Conservation (phyloP, 1,284 basidiomycete species). For the Cutaneotrichosporon sp. region DNA sequence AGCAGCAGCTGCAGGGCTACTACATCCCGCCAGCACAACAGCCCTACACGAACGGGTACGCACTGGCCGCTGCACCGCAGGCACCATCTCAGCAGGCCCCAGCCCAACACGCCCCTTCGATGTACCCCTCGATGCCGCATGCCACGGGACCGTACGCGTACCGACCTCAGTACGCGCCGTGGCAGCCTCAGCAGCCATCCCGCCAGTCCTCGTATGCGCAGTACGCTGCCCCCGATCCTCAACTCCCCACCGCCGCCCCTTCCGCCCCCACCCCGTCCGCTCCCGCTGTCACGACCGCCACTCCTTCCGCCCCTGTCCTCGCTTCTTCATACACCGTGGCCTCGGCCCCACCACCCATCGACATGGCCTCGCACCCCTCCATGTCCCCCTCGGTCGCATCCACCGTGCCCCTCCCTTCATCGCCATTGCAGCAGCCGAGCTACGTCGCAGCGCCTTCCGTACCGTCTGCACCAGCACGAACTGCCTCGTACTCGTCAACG, state of each 20-base stretch:
- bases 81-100: constrained; percentile 17
- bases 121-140: constrained; percentile 17
- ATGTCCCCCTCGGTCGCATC: constrained; percentile 35
- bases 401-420: constrained; percentile 43
- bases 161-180: constrained; percentile 31
- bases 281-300: constrained; percentile 5
- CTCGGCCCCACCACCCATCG: constrained; percentile 32
- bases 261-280: constrained; percentile 1
- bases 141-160: constrained; percentile 22
- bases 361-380: constrained; percentile 32
- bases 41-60: constrained; percentile 35
- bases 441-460: not conserved
- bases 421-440: constrained; percentile 1
- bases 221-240: constrained; percentile 7
- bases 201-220: constrained; percentile 29
- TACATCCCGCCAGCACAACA: constrained; percentile 25
- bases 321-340: constrained; percentile 14
- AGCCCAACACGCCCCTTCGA: constrained; percentile 9
- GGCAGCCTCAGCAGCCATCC: constrained; percentile 16
- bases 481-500: constrained; percentile 12
- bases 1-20: constrained; percentile 19
- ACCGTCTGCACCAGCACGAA: constrained; percentile 15
- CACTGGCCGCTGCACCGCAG: constrained; percentile 23
- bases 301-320: not conserved
- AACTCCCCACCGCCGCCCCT: constrained; percentile 13